phyloP scores from a whole-genome alignment of 2,329 filamentous ascomycete genomes.

The Colletotrichum navitas region DNA sequence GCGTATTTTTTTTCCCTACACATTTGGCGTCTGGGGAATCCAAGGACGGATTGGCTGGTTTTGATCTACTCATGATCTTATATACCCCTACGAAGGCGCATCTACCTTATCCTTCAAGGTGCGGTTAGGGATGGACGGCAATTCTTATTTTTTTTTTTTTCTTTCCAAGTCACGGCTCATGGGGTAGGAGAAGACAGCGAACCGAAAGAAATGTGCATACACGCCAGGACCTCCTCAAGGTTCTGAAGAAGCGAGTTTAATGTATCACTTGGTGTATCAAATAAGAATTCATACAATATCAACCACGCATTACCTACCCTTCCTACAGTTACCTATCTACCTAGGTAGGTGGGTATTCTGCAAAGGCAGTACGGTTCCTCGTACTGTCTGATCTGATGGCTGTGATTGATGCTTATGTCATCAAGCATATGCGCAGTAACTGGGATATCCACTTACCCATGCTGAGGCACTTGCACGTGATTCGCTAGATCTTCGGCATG shows the following conservation, averaged over 20 bases:
- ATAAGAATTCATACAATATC: conserved; percentile 1
- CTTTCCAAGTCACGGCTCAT: neutral
- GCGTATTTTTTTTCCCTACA: conserved; percentile 37
- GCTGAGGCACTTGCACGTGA: conserved; percentile 44
- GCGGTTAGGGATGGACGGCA: conserved; percentile 38
- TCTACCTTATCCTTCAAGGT: conserved; percentile 37
- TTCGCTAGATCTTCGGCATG: conserved; percentile 47
- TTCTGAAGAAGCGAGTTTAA: conserved; percentile 25
- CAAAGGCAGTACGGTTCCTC: neutral
- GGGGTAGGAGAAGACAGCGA: neutral
- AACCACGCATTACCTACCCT: neutral
- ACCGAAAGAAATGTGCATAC: conserved; percentile 33
- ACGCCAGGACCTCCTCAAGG: conserved; percentile 1
- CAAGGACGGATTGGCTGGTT: conserved; percentile 23
- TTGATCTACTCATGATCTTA: conserved; percentile 41
- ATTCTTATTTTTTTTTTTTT: neutral
- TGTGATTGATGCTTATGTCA: conserved; percentile 2
- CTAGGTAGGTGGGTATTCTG: neutral
- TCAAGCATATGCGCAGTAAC: neutral
- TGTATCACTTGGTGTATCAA: conserved; percentile 35
- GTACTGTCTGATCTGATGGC: neutral
- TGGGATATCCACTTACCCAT: neutral
- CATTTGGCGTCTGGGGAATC: conserved; percentile 29
- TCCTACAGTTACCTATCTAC: neutral
- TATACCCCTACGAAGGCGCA: conserved; percentile 43